Conservation (phyloP, 192 early-diverging fungal genomes). For the Coemansia erecta region DNA sequence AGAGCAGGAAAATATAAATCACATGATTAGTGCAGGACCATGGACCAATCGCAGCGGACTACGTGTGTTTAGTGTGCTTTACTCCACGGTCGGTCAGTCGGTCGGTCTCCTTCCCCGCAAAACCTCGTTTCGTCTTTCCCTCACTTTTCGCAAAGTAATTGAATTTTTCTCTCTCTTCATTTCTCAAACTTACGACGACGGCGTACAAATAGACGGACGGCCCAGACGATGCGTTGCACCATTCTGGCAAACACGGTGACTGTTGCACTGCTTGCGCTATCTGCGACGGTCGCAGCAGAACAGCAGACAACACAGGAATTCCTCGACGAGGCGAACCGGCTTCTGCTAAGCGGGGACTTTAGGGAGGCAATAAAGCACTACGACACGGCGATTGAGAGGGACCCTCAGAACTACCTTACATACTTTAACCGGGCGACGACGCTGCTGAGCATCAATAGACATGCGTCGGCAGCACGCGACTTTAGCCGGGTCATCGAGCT, state of each 20-base stretch:
- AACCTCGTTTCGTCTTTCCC: neutral
- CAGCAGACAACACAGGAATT: conserved; percentile 38
- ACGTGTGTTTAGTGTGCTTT: conserved; percentile 20
- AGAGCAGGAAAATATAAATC: neutral
- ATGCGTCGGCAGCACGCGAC: conserved; percentile 73
- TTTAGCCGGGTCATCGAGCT: conserved; percentile 76
- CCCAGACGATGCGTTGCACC: conserved; percentile 24
- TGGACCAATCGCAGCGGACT: conserved; percentile 32
- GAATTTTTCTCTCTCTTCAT: neutral
- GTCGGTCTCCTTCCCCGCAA: neutral
- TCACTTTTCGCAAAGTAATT: neutral
- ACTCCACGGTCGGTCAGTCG: neutral
- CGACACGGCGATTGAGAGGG: conserved; percentile 57
- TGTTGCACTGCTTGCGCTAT: conserved; percentile 29
- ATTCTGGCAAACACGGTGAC: conserved; percentile 34
- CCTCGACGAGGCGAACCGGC: conserved; percentile 47
- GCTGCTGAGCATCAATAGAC: conserved; percentile 72
- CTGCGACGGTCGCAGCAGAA: conserved; percentile 22
- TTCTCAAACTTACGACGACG: neutral
- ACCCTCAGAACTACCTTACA: conserved; percentile 81
- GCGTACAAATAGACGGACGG: neutral
- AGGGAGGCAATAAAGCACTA: conserved; percentile 39
- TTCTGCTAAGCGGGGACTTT: conserved; percentile 39
- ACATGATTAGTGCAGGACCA: conserved; percentile 7
- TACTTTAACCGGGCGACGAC: conserved; percentile 86